phyloP scores from a whole-genome alignment of 371 early-diverging fungal genomes.

The Mucor irregularis region DNA sequence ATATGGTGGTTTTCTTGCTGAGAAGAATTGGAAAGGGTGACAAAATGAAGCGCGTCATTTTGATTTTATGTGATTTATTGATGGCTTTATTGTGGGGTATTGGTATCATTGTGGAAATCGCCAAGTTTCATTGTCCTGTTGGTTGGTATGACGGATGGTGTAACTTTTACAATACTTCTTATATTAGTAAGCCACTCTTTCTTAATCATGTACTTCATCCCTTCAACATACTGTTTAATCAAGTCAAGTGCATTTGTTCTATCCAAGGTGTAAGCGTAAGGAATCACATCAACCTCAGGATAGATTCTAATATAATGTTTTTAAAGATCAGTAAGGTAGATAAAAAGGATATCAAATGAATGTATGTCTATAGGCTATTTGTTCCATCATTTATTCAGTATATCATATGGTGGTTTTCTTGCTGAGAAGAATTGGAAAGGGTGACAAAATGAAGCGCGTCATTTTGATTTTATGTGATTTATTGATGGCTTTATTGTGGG shows the following conservation, averaged over 20 bases:
- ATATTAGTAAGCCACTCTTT: too few relatives aligned
- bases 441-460: slow-evolving; percentile 50
- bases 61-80: slow-evolving; percentile 50
- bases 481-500: slow-evolving; percentile 52
- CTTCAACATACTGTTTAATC: slow-evolving; percentile 39
- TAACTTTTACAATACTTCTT: slow-evolving; percentile 61
- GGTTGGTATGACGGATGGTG: slow-evolving; percentile 54
- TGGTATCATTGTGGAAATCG: slow-evolving; percentile 57
- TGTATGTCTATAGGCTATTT: slow-evolving; percentile 37
- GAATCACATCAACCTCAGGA: slow-evolving; percentile 53
- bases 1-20: slow-evolving; percentile 42
- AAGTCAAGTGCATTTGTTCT: slow-evolving; percentile 69
- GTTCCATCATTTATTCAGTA: slow-evolving; percentile 50
- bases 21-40: slow-evolving; percentile 44
- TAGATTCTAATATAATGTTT: slow-evolving; percentile 44
- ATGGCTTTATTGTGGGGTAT: slow-evolving; percentile 57
- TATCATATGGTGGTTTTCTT: slow-evolving; percentile 47
- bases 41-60: slow-evolving; percentile 52
- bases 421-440: slow-evolving; percentile 45
- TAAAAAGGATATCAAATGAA: background rate
- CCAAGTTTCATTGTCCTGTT: slow-evolving; percentile 48
- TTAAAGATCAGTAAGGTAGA: background rate
- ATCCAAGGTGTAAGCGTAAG: slow-evolving; percentile 61
- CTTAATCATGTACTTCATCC: too few relatives aligned
- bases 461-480: slow-evolving; percentile 51